These are phyloP conservation scores for Paraurostyla sp. DNA, from an alignment of 73 alveolate species.

Conservation along the genomic window DNA sequence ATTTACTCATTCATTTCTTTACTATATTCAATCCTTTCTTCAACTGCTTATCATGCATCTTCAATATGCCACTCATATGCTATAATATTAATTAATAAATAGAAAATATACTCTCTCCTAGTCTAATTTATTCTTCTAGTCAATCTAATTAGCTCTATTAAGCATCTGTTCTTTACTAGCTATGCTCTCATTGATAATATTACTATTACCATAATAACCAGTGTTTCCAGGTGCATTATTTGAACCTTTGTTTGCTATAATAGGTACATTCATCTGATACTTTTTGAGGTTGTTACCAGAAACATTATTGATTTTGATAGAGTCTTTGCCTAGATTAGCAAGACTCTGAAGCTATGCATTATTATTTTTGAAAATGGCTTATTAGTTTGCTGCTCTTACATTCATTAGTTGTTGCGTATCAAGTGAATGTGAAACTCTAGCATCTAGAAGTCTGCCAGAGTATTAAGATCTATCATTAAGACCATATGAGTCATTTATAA, in stretches of 20 bases:
- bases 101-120: slow-evolving; percentile 34
- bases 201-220: background rate
- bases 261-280: background rate
- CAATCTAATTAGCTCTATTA: slow-evolving; percentile 58
- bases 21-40: slow-evolving; percentile 56
- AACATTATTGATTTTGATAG: background rate
- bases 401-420: no score
- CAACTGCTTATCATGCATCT: slow-evolving; percentile 65
- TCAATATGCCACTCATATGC: slow-evolving; percentile 59
- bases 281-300: background rate
- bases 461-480: no score
- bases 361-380: no score
- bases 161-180: slow-evolving; percentile 21
- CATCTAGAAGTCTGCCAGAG: no score
- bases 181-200: background rate
- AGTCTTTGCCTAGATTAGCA: background rate
- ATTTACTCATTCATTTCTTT: background rate
- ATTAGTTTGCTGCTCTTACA: no score
- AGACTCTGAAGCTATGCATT: no score
- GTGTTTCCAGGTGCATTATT: background rate
- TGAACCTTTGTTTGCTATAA: background rate
- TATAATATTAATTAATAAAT: background rate
- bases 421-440: no score
- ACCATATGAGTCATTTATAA: no score
- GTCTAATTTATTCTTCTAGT: background rate